Evolutionary conservation across 495 filamentous ascomycete species (phyloP).

Genomic region (Podospora fimiseda): DNA sequence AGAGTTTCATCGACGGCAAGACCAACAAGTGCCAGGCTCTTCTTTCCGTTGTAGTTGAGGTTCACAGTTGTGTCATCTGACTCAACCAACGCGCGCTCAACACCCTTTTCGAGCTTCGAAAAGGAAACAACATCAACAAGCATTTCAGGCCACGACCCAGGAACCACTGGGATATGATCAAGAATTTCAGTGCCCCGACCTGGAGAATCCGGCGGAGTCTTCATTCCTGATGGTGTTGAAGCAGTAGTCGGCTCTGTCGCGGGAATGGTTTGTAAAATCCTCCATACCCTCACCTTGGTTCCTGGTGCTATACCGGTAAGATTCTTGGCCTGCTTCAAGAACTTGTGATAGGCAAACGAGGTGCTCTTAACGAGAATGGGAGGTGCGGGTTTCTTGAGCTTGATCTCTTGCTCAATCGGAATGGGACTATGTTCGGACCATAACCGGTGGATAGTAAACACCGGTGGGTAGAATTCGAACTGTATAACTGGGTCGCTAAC

Average conservation of each 20-base stretch:
- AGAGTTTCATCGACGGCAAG: constrained; percentile 62
- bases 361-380: constrained; percentile 64
- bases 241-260: constrained; percentile 22
- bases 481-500: constrained; percentile 57
- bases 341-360: constrained; percentile 59
- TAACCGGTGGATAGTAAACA: constrained; percentile 81
- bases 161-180: constrained; percentile 19
- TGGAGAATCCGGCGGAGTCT: constrained; percentile 30
- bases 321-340: constrained; percentile 66
- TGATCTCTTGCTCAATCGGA: constrained; percentile 52
- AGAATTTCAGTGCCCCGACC: constrained; percentile 17
- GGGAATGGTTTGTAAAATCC: constrained; percentile 48
- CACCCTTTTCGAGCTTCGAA: constrained; percentile 55
- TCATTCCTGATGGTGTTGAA: constrained; percentile 19
- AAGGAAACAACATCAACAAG: constrained; percentile 70
- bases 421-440: constrained; percentile 47
- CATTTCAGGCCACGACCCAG: constrained; percentile 57
- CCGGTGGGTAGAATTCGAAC: constrained; percentile 78
- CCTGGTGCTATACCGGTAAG: constrained; percentile 55
- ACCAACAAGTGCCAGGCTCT: constrained; percentile 56
- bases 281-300: constrained; percentile 76
- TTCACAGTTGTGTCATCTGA: constrained; percentile 68
- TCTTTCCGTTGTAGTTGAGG: constrained; percentile 67
- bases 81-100: constrained; percentile 63
- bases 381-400: constrained; percentile 47